phyloP scores from a whole-genome alignment of 192 early-diverging fungal genomes.

The Diversispora eburnea region DNA sequence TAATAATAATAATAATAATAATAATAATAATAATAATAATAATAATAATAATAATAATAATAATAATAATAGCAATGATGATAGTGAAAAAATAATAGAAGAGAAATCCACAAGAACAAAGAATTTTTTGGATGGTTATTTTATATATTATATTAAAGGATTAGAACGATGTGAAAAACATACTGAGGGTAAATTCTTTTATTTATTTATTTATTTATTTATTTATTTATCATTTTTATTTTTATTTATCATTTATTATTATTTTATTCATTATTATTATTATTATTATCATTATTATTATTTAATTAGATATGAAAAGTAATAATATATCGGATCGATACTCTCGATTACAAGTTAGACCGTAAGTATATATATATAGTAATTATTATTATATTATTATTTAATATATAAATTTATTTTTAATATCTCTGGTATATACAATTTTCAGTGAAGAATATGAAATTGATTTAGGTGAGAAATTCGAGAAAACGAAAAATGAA shows the following conservation, averaged over 20 bases:
- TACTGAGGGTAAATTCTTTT: slow-evolving; percentile 26
- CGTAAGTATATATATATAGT: neutral
- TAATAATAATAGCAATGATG: neutral
- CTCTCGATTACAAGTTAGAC: neutral
- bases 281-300: neutral
- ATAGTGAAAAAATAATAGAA: slow-evolving; percentile 10
- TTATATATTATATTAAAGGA: slow-evolving; percentile 30
- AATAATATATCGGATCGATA: neutral
- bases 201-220: neutral
- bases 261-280: neutral
- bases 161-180: slow-evolving; percentile 29
- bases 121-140: slow-evolving; percentile 40
- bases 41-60: neutral
- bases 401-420: neutral
- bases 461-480: slow-evolving; percentile 36
- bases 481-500: slow-evolving; percentile 28
- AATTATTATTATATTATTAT: neutral
- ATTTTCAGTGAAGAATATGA: slow-evolving; percentile 30
- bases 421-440: neutral
- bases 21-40: neutral
- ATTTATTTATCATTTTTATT: neutral
- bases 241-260: neutral
- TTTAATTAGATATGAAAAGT: slow-evolving; percentile 27
- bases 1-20: neutral
- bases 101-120: neutral